These are phyloP conservation scores for Microdochium bolleyi DNA, from an alignment of 2,329 filamentous ascomycete species.

Conservation along the genomic window DNA sequence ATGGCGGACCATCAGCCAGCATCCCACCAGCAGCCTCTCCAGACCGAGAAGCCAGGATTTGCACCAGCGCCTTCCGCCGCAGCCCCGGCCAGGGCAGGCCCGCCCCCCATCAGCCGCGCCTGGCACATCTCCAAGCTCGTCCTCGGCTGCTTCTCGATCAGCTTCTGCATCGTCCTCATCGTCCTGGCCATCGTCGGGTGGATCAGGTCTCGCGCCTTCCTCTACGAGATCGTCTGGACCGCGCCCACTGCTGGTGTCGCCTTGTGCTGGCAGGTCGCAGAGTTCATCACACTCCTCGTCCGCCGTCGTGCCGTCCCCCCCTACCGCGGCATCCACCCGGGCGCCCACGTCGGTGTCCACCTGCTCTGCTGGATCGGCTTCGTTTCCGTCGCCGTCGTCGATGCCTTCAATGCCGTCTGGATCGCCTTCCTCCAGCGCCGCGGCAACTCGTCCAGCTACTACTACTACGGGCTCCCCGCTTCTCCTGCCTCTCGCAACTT, in stretches of 20 bases:
- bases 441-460: conserved; percentile 2
- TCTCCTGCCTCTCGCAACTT: no score
- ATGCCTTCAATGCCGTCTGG: conserved; percentile 5
- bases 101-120: conserved; percentile 1
- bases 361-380: conserved; percentile 14
- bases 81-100: no score
- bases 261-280: conserved; percentile 11
- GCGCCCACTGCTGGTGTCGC: conserved; percentile 13
- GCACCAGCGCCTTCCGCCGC: no score
- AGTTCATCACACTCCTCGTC: conserved; percentile 11
- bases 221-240: conserved; percentile 12
- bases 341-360: conserved; percentile 15
- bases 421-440: conserved; percentile 5
- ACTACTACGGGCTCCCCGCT: no score
- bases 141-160: conserved; percentile 9
- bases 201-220: conserved; percentile 11
- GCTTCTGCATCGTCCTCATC: conserved; percentile 9
- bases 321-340: conserved; percentile 17
- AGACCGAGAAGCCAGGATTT: no score
- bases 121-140: conserved; percentile 10
- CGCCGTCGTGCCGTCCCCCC: neutral
- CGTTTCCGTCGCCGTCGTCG: conserved; percentile 6
- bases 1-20: no score
- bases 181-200: conserved; percentile 8
- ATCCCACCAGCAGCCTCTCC: no score